Conservation (phyloP, 192 early-diverging fungal species). For the Chytriomyces sp. region DNA sequence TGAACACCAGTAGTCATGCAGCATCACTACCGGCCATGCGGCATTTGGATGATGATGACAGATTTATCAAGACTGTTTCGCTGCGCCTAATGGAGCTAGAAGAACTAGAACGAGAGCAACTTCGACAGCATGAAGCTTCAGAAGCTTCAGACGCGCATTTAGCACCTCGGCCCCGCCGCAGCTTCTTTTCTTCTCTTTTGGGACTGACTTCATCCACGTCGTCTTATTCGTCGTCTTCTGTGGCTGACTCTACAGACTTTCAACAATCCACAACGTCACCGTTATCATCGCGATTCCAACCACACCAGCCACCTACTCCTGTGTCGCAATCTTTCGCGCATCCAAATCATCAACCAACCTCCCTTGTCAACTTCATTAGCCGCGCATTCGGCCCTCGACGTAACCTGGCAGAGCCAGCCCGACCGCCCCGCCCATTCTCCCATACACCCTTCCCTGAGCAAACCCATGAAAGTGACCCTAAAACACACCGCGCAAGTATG, state of each 20-base stretch:
- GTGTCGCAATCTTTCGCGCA: neutral
- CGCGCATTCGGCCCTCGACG: conserved; percentile 55
- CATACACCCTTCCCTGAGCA: neutral
- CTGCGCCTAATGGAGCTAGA: conserved; percentile 17
- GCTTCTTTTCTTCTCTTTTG: neutral
- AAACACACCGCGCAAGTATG: conserved; percentile 21
- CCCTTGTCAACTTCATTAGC: conserved; percentile 66
- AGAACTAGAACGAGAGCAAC: neutral
- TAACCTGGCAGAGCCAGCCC: neutral
- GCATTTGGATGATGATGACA: conserved; percentile 32
- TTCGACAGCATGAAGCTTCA: neutral
- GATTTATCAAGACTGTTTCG: conserved; percentile 10
- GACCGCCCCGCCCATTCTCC: neutral
- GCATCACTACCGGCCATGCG: conserved; percentile 21
- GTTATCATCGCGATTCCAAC: neutral
- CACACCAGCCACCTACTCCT: neutral
- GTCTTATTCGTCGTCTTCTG: neutral
- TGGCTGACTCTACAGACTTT: neutral
- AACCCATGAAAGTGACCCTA: neutral
- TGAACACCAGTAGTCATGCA: conserved; percentile 15
- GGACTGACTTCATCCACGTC: neutral
- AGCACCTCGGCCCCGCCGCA: neutral
- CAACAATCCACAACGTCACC: neutral
- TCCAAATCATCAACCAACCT: conserved; percentile 32
- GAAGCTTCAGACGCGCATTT: neutral